Conservation (phyloP, 2,329 filamentous ascomycete genomes). For the Chaetomium strumarium region DNA sequence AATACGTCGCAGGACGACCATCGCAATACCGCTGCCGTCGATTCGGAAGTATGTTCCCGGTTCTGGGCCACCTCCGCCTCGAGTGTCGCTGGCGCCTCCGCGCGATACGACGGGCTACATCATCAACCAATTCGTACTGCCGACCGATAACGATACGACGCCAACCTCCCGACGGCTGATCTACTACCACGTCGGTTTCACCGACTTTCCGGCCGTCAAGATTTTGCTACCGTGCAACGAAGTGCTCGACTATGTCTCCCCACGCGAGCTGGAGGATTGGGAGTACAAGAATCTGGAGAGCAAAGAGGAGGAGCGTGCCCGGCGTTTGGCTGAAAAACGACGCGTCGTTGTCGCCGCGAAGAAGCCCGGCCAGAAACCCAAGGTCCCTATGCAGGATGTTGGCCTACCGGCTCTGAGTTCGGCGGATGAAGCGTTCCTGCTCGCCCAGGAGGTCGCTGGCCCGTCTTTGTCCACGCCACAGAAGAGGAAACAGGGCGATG, state of each 20-base stretch:
- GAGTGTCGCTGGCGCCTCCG: conserved; percentile 42
- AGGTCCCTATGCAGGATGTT: conserved; percentile 10
- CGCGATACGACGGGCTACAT: conserved; percentile 53
- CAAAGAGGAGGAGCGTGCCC: conserved; percentile 34
- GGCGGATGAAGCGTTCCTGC: conserved; percentile 27
- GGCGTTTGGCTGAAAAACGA: conserved; percentile 9
- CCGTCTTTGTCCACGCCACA: conserved; percentile 37
- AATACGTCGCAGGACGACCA: conserved; percentile 11
- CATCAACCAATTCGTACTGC: conserved; percentile 45
- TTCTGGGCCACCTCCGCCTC: conserved; percentile 42
- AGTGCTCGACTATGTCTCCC: conserved; percentile 55
- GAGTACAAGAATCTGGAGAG: conserved; percentile 42
- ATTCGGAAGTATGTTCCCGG: conserved; percentile 27
- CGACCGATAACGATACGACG: conserved; percentile 29
- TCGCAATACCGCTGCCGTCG: conserved; percentile 20
- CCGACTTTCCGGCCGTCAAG: conserved; percentile 44
- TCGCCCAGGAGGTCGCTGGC: conserved; percentile 27
- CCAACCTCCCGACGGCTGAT: conserved; percentile 36
- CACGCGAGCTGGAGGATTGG: conserved; percentile 50
- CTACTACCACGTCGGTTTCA: conserved; percentile 51
- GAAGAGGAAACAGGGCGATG: conserved; percentile 29
- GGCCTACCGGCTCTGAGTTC: conserved; percentile 9
- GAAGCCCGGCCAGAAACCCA: conserved; percentile 13
- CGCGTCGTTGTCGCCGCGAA: conserved; percentile 3
- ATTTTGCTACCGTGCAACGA: conserved; percentile 41